A percentile compares a stretch with the other conserved stretches of the same genome.
Conservation (phyloP, 164 flowering plant genomes). For the Magnolia officinalis region DNA sequence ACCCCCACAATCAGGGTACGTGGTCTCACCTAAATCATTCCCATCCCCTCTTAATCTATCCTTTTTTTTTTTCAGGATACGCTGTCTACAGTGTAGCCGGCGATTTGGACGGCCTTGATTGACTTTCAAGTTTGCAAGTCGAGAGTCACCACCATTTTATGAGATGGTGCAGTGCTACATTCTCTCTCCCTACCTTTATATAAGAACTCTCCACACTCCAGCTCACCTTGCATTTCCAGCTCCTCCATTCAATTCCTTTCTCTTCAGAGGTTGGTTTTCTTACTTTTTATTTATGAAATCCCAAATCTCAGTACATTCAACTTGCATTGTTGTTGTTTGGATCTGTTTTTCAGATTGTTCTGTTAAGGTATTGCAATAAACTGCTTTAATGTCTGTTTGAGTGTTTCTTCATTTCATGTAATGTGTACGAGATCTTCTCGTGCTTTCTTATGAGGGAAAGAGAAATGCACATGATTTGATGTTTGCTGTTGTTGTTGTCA, state of each 20-base stretch:
- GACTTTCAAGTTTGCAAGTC: no score
- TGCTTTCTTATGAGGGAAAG: neutral
- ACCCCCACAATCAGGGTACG: no score
- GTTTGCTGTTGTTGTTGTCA: neutral
- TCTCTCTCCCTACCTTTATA: neutral
- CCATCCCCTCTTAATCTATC: no score
- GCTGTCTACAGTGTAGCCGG: no score
- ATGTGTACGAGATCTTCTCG: neutral
- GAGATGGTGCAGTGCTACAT: neutral
- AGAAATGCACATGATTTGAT: neutral
- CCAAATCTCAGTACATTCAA: neutral
- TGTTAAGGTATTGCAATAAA: neutral
- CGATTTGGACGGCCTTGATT: no score
- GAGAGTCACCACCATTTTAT: neutral
- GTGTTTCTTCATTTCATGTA: no score
- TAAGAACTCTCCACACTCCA: neutral
- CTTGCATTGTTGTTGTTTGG: neutral
- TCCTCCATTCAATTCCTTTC: neutral
- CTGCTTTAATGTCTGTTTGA: no score
- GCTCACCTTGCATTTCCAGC: neutral
- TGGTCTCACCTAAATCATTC: no score
- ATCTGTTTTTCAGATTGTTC: neutral
- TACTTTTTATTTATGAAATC: neutral
- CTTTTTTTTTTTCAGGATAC: no score
- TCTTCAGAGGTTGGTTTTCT: neutral